These are phyloP conservation scores for Platanthera zijinensis DNA, from an alignment of 106 monocot genomes.

Conservation along the genomic window DNA sequence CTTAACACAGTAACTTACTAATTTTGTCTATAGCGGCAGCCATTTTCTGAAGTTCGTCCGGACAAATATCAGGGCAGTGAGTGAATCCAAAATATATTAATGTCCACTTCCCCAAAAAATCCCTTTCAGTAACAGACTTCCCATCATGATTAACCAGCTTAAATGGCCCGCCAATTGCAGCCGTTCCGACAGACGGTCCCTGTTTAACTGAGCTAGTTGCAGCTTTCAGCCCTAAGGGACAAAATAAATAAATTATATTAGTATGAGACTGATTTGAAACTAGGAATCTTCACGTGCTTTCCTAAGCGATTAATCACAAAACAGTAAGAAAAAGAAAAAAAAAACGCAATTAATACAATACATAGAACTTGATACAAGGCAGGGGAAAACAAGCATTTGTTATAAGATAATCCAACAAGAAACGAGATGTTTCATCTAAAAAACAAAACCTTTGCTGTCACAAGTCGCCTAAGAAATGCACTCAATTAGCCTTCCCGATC, in stretches of 20 bases:
- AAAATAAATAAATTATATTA: neutral
- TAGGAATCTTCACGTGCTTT: neutral
- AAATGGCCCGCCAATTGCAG: slow-evolving; percentile 94
- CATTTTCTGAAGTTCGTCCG: slow-evolving; percentile 91
- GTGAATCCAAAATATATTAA: slow-evolving; percentile 94
- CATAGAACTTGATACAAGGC: neutral
- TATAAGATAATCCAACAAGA: neutral
- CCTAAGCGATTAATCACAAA: neutral
- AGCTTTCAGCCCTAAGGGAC: slow-evolving; percentile 51
- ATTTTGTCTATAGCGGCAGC: slow-evolving; percentile 75
- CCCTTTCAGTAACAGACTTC: slow-evolving; percentile 61
- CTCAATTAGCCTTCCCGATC: neutral
- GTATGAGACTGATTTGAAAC: neutral
- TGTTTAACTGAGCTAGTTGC: slow-evolving; percentile 53
- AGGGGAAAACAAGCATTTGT: neutral
- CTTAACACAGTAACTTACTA: slow-evolving; percentile 40
- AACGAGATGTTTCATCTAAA: neutral
- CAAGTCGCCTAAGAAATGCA: neutral
- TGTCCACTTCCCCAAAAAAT: slow-evolving; percentile 94
- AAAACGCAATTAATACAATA: neutral
- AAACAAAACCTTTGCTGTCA: neutral
- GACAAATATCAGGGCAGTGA: slow-evolving; percentile 96
- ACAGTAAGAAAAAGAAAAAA: neutral
- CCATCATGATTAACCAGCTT: slow-evolving; percentile 75
- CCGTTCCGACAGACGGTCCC: slow-evolving; percentile 75